Conservation (phyloP, 2,329 filamentous ascomycete genomes). For the Hymenoscyphus salicellus region DNA sequence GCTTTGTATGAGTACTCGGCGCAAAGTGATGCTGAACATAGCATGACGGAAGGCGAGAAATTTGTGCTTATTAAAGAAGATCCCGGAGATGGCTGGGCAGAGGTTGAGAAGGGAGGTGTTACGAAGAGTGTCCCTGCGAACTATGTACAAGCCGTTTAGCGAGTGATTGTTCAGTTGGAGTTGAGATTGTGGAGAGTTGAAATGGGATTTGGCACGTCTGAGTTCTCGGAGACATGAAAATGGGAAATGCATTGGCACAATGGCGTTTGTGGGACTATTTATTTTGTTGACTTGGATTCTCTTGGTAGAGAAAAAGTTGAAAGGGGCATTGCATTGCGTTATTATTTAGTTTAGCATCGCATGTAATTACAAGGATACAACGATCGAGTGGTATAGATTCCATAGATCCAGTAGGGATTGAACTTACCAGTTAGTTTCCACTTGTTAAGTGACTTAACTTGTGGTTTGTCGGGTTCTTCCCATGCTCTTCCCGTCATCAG, state of each 20-base stretch:
- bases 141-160: slow-evolving; percentile 65
- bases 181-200: not conserved
- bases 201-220: not conserved
- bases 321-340: not conserved
- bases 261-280: not conserved
- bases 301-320: not conserved
- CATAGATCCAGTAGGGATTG: too few species aligned
- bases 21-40: slow-evolving; percentile 81
- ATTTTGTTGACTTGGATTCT: not conserved
- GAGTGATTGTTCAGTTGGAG: not conserved
- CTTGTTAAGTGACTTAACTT: too few species aligned
- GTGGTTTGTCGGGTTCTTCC: too few species aligned
- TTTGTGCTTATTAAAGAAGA: slow-evolving; percentile 89
- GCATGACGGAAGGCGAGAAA: slow-evolving; percentile 84
- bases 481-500: too few species aligned
- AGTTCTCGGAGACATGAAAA: not conserved
- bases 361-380: not conserved
- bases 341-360: slow-evolving; percentile 1
- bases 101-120: slow-evolving; percentile 86
- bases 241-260: not conserved
- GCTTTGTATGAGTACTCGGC: slow-evolving; percentile 90
- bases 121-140: slow-evolving; percentile 90
- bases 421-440: too few species aligned
- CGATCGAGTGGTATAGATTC: not conserved
- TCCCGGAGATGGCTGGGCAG: slow-evolving; percentile 90